phyloP scores from a whole-genome alignment of 1,139 yeast genomes.

The Ogataea hybrid region DNA sequence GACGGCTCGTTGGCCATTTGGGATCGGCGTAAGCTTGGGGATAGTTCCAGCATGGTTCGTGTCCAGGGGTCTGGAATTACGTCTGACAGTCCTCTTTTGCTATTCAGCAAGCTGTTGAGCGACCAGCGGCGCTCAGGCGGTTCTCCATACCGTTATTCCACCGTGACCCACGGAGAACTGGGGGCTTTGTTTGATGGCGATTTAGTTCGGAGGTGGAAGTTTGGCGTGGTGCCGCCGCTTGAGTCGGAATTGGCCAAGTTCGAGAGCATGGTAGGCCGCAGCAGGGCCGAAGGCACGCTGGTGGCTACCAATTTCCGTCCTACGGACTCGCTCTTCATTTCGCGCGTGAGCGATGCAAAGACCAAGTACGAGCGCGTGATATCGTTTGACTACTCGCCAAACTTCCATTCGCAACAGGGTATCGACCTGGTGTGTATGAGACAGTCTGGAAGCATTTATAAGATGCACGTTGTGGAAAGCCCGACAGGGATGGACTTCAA shows the following conservation, averaged over 20 bases:
- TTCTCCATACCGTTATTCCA: slow-evolving; percentile 69
- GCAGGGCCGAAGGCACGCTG: slow-evolving; percentile 26
- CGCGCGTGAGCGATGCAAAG: slow-evolving; percentile 70
- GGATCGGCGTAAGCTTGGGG: slow-evolving; percentile 71
- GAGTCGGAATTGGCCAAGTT: slow-evolving; percentile 22
- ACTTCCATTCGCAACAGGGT: slow-evolving; percentile 35
- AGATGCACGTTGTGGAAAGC: slow-evolving; percentile 73
- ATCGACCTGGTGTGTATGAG: slow-evolving; percentile 73
- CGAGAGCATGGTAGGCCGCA: slow-evolving; percentile 17
- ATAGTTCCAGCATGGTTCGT: slow-evolving; percentile 29
- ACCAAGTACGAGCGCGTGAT: slow-evolving; percentile 80
- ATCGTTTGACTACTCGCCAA: slow-evolving; percentile 80
- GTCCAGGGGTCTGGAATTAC: slow-evolving; percentile 29
- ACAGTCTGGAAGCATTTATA: slow-evolving; percentile 82
- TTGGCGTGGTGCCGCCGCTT: slow-evolving; percentile 56
- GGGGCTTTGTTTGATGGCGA: slow-evolving; percentile 80
- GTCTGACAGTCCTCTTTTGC: slow-evolving; percentile 58
- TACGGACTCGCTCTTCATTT: slow-evolving; percentile 63
- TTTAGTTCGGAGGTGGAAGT: slow-evolving; percentile 76
- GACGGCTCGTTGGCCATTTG: slow-evolving; percentile 84
- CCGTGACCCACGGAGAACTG: slow-evolving; percentile 68
- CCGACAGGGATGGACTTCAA: slow-evolving; percentile 65
- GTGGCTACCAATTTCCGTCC: slow-evolving; percentile 39
- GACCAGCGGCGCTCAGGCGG: slow-evolving; percentile 63
- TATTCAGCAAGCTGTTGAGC: slow-evolving; percentile 64